phyloP scores from a whole-genome alignment of 257 asterid genomes.

The Echites panduratus region DNA sequence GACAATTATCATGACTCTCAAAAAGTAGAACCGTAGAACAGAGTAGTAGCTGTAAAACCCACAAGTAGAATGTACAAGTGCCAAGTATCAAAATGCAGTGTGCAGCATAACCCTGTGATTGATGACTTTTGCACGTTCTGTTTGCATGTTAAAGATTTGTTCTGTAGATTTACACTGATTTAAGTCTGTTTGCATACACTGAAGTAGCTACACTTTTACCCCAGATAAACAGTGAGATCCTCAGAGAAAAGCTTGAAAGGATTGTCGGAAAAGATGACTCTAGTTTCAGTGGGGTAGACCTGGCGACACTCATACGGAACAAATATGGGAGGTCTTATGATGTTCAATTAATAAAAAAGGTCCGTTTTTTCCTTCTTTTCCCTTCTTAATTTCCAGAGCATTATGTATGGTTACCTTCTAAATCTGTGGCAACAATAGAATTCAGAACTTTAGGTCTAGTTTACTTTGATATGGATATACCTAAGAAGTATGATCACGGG shows the following conservation, averaged over 20 bases:
- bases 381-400: neutral
- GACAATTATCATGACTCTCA: neutral
- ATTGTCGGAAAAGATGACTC: constrained; percentile 83
- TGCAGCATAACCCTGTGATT: neutral
- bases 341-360: constrained; percentile 94
- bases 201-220: constrained; percentile 13
- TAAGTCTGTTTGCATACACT: constrained; percentile 5
- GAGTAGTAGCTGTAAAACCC: neutral
- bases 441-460: neutral
- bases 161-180: neutral
- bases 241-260: constrained; percentile 71
- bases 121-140: neutral
- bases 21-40: neutral
- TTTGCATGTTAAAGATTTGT: neutral
- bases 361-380: constrained; percentile 21
- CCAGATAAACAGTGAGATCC: constrained; percentile 53
- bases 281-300: constrained; percentile 79
- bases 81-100: neutral
- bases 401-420: neutral
- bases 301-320: constrained; percentile 88
- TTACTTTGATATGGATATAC: neutral
- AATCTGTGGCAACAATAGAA: too few species aligned
- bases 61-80: neutral
- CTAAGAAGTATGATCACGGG: neutral
- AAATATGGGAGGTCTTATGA: constrained; percentile 92